phyloP scores from a whole-genome alignment of 1,284 basidiomycete genomes.

The Cerioporus squamosus region DNA sequence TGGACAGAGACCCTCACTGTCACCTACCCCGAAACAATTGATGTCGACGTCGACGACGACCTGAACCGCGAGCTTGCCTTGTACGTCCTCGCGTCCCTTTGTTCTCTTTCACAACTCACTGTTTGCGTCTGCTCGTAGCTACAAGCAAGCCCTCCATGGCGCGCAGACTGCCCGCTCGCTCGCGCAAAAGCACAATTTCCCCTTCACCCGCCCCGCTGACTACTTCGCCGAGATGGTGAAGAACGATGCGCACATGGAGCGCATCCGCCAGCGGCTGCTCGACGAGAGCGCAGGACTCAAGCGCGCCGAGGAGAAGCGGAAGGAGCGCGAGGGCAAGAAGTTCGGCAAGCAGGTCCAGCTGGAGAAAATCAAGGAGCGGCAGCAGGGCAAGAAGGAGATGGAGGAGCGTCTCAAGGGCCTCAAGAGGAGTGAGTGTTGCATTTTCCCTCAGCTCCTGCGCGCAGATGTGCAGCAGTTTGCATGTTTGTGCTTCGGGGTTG shows the following conservation, averaged over 20 bases:
- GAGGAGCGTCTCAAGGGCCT: slow-evolving; percentile 83
- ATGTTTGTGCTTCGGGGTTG: slow-evolving; percentile 34
- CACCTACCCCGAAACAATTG: slow-evolving; percentile 74
- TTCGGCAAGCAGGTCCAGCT: slow-evolving; percentile 96
- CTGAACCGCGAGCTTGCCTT: slow-evolving; percentile 94
- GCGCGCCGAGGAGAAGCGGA: slow-evolving; percentile 89
- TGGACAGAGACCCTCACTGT: slow-evolving; percentile 89
- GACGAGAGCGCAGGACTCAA: slow-evolving; percentile 92
- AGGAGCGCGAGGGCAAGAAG: slow-evolving; percentile 95
- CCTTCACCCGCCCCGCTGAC: slow-evolving; percentile 93
- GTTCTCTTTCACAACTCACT: not conserved
- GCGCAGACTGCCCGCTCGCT: slow-evolving; percentile 78
- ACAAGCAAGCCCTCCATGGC: slow-evolving; percentile 92
- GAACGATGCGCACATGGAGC: slow-evolving; percentile 97
- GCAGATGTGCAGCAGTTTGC: too few species aligned
- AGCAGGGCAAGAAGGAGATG: slow-evolving; percentile 80
- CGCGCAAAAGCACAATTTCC: slow-evolving; percentile 75
- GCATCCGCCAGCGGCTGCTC: slow-evolving; percentile 88
- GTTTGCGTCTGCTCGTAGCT: slow-evolving; percentile 52
- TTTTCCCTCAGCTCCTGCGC: not conserved
- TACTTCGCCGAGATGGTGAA: slow-evolving; percentile 99
- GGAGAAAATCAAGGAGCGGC: slow-evolving; percentile 83
- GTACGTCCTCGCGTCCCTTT: slow-evolving; percentile 52
- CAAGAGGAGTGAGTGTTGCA: slow-evolving; percentile 77
- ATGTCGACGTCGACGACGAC: slow-evolving; percentile 87